Base-by-base conservation (phyloP, 2,329 filamentous ascomycete genomes). In the Botrytis byssoidea region DNA sequence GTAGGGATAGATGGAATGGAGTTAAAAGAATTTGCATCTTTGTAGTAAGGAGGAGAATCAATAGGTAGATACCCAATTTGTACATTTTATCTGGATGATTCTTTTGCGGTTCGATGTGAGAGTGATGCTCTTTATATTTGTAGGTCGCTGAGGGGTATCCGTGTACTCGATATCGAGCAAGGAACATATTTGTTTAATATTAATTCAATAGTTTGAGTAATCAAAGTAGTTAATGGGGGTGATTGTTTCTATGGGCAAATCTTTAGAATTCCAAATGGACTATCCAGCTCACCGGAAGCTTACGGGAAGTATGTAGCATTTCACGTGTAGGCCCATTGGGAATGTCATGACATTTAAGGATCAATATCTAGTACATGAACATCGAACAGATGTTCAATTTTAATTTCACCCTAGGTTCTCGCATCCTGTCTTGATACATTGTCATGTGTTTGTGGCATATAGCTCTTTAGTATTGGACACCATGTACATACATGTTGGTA, bases 41-140 rank as follows among this genome's bases (percentile, higher is more conserved):
- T 42, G 35, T 57, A 57, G 4, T 32, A 69, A 44, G 48, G n/a
- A 42, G 48, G 66, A 42, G 48, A 69, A 57, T 69, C 29, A 57
- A 57, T 69, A 57, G 66, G 48, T 69, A 57, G 66, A 69, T 69
- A 69, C 66, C 66, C 66, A 57, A 69, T 69, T 32, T 8, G 35
- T 37, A 42, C 9, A 69, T 69, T 69, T 57, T 57, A 44, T 69
- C 18, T 29, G 25, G 10, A 57, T 32, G 16, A 9, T 14, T 40
- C 18, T 55, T 4, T 40, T 5, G 25, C 9, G 22, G 37, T 4
- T 12, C 35, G 3, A n/a, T 6, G 22, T 40, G 59, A 35, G 57
- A 60, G 32, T 14, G 32, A 12, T 37, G 18, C 51, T 57, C 51
- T 18, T 57, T 57, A 2, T 57, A 18, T 29, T 57, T 29, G n/a